Conservation (phyloP, 2,329 filamentous ascomycete species). For the Seiridium cupressi region DNA sequence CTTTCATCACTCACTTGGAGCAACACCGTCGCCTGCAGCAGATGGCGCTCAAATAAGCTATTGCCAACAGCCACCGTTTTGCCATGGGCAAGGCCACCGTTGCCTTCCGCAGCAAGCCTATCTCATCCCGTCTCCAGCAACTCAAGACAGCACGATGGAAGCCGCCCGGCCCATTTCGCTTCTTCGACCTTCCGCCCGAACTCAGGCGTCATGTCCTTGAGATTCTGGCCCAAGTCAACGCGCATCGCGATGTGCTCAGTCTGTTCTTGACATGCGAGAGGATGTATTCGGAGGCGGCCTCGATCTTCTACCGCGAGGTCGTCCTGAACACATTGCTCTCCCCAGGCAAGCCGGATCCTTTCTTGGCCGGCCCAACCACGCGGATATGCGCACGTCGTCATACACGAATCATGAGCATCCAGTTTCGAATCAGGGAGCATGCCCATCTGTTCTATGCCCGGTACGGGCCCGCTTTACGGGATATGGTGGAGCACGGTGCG, state of each 20-base stretch:
- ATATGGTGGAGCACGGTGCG: constrained; percentile 21
- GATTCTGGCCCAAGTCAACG: constrained; percentile 13
- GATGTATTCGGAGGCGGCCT: constrained; percentile 23
- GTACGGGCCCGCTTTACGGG: constrained; percentile 17
- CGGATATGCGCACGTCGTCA: constrained; percentile 20
- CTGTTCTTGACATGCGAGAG: constrained; percentile 20
- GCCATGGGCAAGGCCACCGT: constrained; percentile 1
- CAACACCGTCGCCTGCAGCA: background rate
- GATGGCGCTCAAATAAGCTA: background rate
- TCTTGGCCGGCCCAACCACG: constrained; percentile 16
- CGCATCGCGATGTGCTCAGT: constrained; percentile 13
- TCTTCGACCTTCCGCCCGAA: constrained; percentile 26
- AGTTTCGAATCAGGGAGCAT: constrained; percentile 19
- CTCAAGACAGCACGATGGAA: background rate
- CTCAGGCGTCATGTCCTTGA: constrained; percentile 20
- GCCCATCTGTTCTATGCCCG: constrained; percentile 16
- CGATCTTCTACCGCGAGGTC: constrained; percentile 24
- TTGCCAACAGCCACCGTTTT: background rate
- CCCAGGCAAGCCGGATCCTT: constrained; percentile 11
- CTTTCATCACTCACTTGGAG: background rate
- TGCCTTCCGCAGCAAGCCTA: constrained; percentile 6
- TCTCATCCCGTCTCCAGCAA: background rate
- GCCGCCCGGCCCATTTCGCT: constrained; percentile 19
- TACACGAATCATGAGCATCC: constrained; percentile 20
- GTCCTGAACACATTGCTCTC: constrained; percentile 18